Conservation (phyloP, 345 rosid genomes). For the Eucalyptus regnans region DNA sequence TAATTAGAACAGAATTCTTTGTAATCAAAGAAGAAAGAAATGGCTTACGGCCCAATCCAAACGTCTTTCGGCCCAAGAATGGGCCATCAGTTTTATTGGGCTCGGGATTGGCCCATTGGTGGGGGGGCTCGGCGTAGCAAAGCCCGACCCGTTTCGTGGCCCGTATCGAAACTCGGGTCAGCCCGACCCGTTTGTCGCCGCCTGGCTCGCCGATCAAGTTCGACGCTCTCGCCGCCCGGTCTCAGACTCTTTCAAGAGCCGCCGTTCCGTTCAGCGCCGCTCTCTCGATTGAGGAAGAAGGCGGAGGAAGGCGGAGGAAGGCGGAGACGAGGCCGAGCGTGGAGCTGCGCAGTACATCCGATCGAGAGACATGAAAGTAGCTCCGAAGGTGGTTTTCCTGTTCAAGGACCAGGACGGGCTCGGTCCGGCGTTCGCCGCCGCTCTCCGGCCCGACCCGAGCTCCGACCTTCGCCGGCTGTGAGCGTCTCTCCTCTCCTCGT, state of each 20-base stretch:
- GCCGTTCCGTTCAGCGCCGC: not conserved
- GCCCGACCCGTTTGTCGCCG: not conserved
- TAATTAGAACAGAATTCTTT: not conserved
- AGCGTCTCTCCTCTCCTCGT: not conserved
- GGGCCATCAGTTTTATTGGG: not conserved
- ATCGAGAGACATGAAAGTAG: slow-evolving; percentile 34
- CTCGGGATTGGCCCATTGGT: not conserved
- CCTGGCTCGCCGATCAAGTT: not conserved
- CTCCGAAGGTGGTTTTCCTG: slow-evolving; percentile 40
- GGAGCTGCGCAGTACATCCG: not conserved
- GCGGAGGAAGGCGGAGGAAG: not conserved
- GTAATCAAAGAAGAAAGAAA: not conserved
- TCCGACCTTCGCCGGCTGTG: slow-evolving; percentile 40
- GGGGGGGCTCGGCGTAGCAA: not conserved
- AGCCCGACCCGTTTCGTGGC: not conserved
- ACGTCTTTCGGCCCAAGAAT: not conserved
- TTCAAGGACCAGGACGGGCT: slow-evolving; percentile 40
- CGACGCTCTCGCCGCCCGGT: not conserved
- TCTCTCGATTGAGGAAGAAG: not conserved
- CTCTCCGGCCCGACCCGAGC: slow-evolving; percentile 30
- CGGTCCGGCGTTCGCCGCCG: slow-evolving; percentile 24
- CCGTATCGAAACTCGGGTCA: not conserved
- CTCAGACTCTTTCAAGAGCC: not conserved
- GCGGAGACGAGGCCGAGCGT: not conserved
- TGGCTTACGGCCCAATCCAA: not conserved